Percentiles rank a stretch among this genome's conserved stretches.
phyloP scores from a whole-genome alignment of 78 protist species.

The Speleostelium caveatum region DNA sequence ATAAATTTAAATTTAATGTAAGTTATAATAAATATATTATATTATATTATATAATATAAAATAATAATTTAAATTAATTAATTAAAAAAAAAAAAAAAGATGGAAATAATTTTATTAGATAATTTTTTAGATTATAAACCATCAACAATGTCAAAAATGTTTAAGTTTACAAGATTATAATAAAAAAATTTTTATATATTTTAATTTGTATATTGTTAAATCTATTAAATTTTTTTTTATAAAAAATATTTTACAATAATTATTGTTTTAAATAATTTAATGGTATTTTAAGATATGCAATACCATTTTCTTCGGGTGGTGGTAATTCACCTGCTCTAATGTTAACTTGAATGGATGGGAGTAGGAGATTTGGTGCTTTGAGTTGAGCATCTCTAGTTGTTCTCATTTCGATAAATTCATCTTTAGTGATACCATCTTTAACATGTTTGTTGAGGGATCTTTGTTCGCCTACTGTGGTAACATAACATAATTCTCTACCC shows the following conservation, averaged over 20 bases:
- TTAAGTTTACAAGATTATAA: constrained; percentile 36
- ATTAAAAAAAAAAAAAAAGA: no score
- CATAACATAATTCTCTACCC: constrained; percentile 17
- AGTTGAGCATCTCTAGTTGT: constrained; percentile 78
- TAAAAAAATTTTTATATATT: background rate
- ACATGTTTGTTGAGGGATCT: constrained; percentile 65
- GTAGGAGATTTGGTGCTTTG: constrained; percentile 60
- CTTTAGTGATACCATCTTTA: constrained; percentile 51
- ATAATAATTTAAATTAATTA: background rate
- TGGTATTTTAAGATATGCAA: constrained; percentile 71
- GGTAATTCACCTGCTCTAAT: constrained; percentile 83
- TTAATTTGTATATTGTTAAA: background rate
- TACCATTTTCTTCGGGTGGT: constrained; percentile 74
- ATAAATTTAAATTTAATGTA: constrained; percentile 40
- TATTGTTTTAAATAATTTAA: constrained; percentile 65
- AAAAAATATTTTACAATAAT: background rate
- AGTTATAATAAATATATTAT: background rate
- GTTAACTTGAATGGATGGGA: constrained; percentile 84
- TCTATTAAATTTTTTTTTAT: background rate
- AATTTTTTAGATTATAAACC: background rate
- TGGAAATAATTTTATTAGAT: constrained; percentile 9
- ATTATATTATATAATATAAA: background rate
- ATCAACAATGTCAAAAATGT: constrained; percentile 47
- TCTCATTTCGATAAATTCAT: constrained; percentile 68
- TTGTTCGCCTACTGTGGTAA: constrained; percentile 73